These are phyloP conservation scores for Penicillium turbatum DNA, from an alignment of 495 filamentous ascomycete species.

Conservation along the genomic window DNA sequence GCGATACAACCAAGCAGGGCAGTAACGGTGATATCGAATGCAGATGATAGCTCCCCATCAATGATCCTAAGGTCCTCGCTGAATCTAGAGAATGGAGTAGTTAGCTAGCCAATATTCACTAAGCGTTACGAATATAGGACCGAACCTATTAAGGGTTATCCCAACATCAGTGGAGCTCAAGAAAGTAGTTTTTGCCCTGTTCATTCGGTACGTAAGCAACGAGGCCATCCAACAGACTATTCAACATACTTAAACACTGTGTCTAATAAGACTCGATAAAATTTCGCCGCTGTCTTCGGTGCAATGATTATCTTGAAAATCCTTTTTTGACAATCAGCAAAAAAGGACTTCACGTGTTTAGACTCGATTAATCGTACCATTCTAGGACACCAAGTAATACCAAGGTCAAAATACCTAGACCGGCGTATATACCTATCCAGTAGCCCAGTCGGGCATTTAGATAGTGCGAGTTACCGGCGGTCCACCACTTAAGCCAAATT, in stretches of 20 bases:
- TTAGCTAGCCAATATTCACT: neutral
- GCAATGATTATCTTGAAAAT: too few species aligned
- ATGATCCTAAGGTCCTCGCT: conserved; percentile 42
- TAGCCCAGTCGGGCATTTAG: conserved; percentile 33
- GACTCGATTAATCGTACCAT: too few species aligned
- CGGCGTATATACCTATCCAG: conserved; percentile 21
- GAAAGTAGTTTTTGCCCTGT: conserved; percentile 22
- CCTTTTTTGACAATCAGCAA: neutral
- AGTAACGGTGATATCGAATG: conserved; percentile 16
- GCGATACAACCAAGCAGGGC: conserved; percentile 9
- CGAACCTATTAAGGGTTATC: conserved; percentile 20
- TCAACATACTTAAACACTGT: neutral
- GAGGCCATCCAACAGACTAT: neutral
- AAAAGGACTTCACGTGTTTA: neutral
- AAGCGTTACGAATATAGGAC: too few species aligned
- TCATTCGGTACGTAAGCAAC: too few species aligned
- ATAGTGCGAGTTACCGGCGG: conserved; percentile 15
- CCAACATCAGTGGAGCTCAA: conserved; percentile 23
- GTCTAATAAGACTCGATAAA: too few species aligned
- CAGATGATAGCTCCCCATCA: conserved; percentile 42
- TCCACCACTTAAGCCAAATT: conserved; percentile 37
- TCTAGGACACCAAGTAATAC: neutral
- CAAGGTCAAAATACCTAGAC: conserved; percentile 17
- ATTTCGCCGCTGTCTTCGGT: too few species aligned
- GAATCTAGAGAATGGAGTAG: conserved; percentile 10